phyloP scores from a whole-genome alignment of 768 basidiomycete genomes.

The Leccinum truebloodii region DNA sequence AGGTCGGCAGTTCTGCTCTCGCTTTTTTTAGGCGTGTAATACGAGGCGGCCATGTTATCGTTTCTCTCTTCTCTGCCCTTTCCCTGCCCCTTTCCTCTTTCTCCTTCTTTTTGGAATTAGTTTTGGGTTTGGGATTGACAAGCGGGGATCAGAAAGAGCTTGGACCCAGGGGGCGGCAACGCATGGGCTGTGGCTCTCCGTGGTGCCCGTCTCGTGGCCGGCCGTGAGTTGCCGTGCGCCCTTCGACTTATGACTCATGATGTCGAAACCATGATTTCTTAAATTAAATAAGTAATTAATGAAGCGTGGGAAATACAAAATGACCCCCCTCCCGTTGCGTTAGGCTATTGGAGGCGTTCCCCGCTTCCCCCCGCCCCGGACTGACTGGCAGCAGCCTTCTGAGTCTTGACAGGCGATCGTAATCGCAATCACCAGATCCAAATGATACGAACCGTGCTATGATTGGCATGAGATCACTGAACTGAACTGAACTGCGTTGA shows the following conservation, averaged over 20 bases:
- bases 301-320: not conserved
- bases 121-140: not conserved
- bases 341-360: too few relatives aligned
- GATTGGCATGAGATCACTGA: not conserved
- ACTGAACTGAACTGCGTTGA: not conserved
- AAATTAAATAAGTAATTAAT: not conserved
- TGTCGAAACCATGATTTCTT: not conserved
- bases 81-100: not conserved
- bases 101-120: not conserved
- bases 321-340: not conserved
- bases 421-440: not conserved
- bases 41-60: not conserved
- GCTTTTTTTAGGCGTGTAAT: not conserved
- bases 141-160: not conserved
- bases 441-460: not conserved
- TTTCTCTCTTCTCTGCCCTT: not conserved
- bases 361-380: not conserved
- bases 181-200: not conserved
- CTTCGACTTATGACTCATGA: not conserved
- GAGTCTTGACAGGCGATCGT: not conserved
- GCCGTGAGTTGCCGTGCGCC: too few relatives aligned
- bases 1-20: not conserved
- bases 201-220: not conserved
- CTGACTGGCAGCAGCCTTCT: not conserved
- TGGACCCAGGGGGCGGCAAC: not conserved